phyloP scores from a whole-genome alignment of 2,329 filamentous ascomycete species.

The Diaporthe nobilis region DNA sequence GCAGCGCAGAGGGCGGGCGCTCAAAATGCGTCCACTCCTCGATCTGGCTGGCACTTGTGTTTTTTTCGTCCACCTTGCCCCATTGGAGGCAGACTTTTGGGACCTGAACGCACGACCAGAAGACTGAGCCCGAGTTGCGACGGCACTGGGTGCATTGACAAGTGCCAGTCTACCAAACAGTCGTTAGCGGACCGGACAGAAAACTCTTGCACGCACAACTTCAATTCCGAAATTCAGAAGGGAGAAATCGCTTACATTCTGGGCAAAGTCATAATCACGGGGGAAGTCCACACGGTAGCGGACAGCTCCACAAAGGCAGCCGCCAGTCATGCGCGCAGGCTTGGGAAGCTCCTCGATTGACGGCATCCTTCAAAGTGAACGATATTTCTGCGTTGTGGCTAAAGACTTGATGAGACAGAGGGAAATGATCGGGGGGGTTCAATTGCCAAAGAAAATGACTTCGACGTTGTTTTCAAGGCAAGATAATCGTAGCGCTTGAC shows the following conservation, averaged over 20 bases:
- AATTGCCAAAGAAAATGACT: background rate
- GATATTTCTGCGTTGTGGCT: too few species aligned
- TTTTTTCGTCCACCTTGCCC: background rate
- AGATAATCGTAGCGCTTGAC: background rate
- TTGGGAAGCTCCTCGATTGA: conserved; percentile 26
- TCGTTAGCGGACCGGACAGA: background rate
- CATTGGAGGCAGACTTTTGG: conserved; percentile 51
- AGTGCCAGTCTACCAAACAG: conserved; percentile 55
- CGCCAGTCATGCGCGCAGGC: conserved; percentile 47
- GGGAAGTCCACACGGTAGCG: conserved; percentile 50
- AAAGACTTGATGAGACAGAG: background rate
- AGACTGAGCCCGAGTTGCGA: conserved; percentile 63
- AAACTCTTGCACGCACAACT: background rate
- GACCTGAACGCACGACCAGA: conserved; percentile 58
- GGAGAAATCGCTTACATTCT: background rate
- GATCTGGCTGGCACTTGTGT: background rate
- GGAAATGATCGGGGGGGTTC: fast-evolving
- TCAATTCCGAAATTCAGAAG: too few species aligned
- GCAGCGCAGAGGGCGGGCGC: conserved; percentile 50
- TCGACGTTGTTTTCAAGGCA: background rate
- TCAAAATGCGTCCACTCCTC: background rate
- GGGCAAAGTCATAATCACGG: conserved; percentile 45
- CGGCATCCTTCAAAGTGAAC: background rate
- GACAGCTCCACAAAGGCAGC: conserved; percentile 51
- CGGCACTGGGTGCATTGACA: conserved; percentile 72